Base-by-base conservation (phyloP, 768 basidiomycete genomes). In the Leccinum variicolor region DNA sequence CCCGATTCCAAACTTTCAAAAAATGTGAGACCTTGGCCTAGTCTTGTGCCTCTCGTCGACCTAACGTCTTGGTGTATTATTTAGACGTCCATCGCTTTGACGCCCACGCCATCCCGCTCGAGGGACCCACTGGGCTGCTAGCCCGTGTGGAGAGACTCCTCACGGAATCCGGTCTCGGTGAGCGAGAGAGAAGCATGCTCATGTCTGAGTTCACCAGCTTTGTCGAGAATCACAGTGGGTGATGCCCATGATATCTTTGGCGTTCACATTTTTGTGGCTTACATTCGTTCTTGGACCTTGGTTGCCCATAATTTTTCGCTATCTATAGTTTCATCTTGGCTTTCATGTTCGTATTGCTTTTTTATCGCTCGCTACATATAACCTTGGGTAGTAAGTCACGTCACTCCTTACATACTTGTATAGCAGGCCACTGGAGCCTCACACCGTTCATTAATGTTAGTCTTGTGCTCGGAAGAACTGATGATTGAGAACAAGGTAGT, bases 41-140 rank as follows among this genome's bases (percentile, higher is more conserved):
- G 15, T 23, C 14, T n/a, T 58, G 34, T 55, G 45, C 25, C 51
- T 19, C 13, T 53, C 54, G 53, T 49, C 55, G 31, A 54, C 56
- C 54, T 66, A 53, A 64, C 62, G 57, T 45, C 52, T 54, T 53
- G 11, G 65, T 50, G 50, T 67, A 7, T 10, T 36, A 2, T 54
- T 29, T 28, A 90, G 89, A 88, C 73, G 85, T 90, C 15, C 84
- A 84, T 67, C 83, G 83, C 58, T 91, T 87, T 65, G 89, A 91
- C 68, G 85, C 84, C 19, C 82, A 86, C 59, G 77, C 82, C 45
- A 90, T 92, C 49, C 85, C 87, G 3, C 84, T 91, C 51, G 87
- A 91, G 57, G 89, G 89, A 15, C 82, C 87, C 11, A 77, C 75
- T 31, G 90, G 90, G 21, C 83, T 92, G 43, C 76, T 90, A n/a